Evolutionary conservation across 2,329 filamentous ascomycete genomes (phyloP).

Genomic region (Penicillium paneum): DNA sequence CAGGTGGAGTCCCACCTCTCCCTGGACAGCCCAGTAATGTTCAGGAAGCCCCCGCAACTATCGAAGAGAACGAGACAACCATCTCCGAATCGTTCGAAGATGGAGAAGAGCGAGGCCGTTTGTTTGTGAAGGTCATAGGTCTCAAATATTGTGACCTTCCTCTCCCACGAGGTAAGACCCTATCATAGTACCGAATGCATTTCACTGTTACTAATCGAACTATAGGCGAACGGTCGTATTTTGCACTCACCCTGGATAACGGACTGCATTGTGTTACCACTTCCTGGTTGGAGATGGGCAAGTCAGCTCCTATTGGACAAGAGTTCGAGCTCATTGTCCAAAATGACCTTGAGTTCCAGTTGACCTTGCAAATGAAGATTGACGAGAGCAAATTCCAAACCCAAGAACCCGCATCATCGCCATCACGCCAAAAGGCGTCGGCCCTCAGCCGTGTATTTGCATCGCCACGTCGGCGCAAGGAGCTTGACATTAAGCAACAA

Average conservation of each 20-base stretch:
- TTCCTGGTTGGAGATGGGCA: conserved; percentile 86
- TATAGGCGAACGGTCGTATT: conserved; percentile 82
- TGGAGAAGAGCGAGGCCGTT: conserved; percentile 77
- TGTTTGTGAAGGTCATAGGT: conserved; percentile 98
- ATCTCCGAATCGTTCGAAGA: conserved; percentile 65
- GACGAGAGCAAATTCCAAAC: conserved; percentile 68
- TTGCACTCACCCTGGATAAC: conserved; percentile 96
- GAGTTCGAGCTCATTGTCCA: conserved; percentile 97
- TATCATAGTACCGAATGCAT: neutral
- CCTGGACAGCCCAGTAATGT: conserved; percentile 85
- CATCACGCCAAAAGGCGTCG: conserved; percentile 74
- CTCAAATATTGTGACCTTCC: conserved; percentile 90
- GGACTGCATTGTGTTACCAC: conserved; percentile 97
- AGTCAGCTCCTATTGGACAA: conserved; percentile 90
- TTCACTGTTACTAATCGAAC: conserved; percentile 23
- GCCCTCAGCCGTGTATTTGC: conserved; percentile 90
- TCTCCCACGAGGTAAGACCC: conserved; percentile 75
- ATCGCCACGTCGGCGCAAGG: conserved; percentile 94
- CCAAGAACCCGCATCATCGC: conserved; percentile 48
- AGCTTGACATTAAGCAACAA: conserved; percentile 78
- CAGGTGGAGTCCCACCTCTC: conserved; percentile 74
- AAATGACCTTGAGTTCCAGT: conserved; percentile 97
- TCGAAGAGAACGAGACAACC: conserved; percentile 66
- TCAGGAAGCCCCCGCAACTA: conserved; percentile 57
- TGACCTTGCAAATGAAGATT: conserved; percentile 93